Evolutionary conservation across 106 monocot genomes (phyloP), one percentile per base, ranked within the genome.

Genomic region (Acorus calamus): DNA sequence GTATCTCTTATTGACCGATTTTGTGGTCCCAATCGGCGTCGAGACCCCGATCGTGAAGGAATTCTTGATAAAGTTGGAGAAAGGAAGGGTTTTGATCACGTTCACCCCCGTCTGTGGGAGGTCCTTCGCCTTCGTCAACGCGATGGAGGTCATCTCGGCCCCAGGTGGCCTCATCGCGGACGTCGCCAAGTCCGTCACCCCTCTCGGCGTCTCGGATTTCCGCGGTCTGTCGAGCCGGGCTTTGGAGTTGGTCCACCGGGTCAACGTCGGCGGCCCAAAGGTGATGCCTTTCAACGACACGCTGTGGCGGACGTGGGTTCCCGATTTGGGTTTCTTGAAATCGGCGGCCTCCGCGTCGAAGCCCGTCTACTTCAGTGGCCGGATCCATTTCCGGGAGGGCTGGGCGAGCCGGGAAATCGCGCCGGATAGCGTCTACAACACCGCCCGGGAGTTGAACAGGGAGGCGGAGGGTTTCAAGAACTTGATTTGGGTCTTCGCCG

Each of bases 281-380:
- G 78, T 98, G 57, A 98, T 91, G 0, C 83, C 91, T 14, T 91
- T 83, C 57, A 98, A 91, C 50, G 96, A 92, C 55, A 85, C 91
- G 9, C 61, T 92, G 2, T 98, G 96, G 96, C 80, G 96, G 71
- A 85, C 78, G 42, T 98, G 96, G 96, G 14, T 73, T 62, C 74
- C 91, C 28, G 92, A 98, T 12, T 42, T 43, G 4, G 70, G 28
- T 0, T 83, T 88, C 55, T 55, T 81, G 4, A 46, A 73, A 28
- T 6, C 52, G 3, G 55, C 28, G 28, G 28, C 28, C 45, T 62
- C 73, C 11, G 45, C 47, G 2, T 59, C 77, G 11, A 66, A 55
- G 54, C 62, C 53, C 4, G 43, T 71, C 5, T 45, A 52, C 13
- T 98, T 83, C 65, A 67, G 85, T 53, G 81, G 85, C n/a, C 74